Conservation (phyloP, 768 basidiomycete species). For the Agrocybe pediades region DNA sequence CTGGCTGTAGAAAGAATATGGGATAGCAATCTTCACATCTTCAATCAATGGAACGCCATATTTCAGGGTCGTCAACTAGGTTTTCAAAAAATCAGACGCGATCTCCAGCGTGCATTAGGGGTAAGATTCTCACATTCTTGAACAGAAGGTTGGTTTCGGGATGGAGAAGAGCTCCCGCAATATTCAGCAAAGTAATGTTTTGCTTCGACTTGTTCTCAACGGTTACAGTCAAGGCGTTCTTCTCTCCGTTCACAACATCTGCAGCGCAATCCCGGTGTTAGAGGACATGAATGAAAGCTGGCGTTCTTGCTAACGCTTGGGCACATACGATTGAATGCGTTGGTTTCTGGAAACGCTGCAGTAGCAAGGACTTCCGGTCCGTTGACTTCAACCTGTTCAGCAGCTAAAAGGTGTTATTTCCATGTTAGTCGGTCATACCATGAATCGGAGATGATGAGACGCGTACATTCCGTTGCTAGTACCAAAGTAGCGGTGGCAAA, state of each 20-base stretch:
- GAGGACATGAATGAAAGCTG: constrained; percentile 6
- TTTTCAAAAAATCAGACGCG: constrained; percentile 2
- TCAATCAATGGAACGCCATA: constrained; percentile 56
- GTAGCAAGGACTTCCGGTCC: constrained; percentile 52
- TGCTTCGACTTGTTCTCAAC: constrained; percentile 78
- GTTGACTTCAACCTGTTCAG: constrained; percentile 10
- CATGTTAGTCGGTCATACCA: constrained; percentile 15
- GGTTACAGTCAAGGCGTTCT: constrained; percentile 62
- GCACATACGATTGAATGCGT: constrained; percentile 73
- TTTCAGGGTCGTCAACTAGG: constrained; percentile 58
- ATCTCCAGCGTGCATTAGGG: not conserved
- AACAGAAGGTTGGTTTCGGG: constrained; percentile 62
- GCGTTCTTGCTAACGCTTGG: constrained; percentile 16
- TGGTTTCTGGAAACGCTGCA: constrained; percentile 69
- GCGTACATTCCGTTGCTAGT: constrained; percentile 20
- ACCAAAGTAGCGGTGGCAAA: constrained; percentile 24
- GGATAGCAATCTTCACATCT: constrained; percentile 61
- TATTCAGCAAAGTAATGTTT: constrained; percentile 66
- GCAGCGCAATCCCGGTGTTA: constrained; percentile 17
- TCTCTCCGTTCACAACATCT: constrained; percentile 87
- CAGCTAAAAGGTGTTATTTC: constrained; percentile 7
- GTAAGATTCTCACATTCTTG: constrained; percentile 60
- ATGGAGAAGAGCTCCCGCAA: constrained; percentile 70
- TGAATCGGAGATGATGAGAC: constrained; percentile 8
- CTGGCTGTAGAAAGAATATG: constrained; percentile 83